Conservation (phyloP, 2,329 filamentous ascomycete genomes). For the Xylaria sp. region DNA sequence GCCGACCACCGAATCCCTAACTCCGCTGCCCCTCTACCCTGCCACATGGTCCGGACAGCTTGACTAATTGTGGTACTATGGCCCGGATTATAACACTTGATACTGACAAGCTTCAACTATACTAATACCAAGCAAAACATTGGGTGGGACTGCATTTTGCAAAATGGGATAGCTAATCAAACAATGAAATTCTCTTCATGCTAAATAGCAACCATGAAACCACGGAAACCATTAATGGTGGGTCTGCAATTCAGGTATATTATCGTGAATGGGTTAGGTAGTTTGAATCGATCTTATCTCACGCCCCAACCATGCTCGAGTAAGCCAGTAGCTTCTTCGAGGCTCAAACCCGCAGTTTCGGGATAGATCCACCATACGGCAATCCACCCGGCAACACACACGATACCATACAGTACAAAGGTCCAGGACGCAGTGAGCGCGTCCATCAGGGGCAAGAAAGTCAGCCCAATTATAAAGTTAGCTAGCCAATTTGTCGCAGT, state of each 20-base stretch:
- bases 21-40: conserved; percentile 1
- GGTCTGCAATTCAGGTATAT: background rate
- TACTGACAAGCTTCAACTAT: conserved; percentile 3
- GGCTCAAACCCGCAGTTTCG: conserved; percentile 81
- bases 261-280: background rate
- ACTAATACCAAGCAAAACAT: background rate
- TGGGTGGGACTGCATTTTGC: background rate
- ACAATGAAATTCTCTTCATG: conserved; percentile 5
- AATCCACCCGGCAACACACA: conserved; percentile 76
- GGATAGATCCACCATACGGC: conserved; percentile 81
- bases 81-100: background rate
- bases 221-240: background rate
- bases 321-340: conserved; percentile 82
- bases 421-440: conserved; percentile 76
- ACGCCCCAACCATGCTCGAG: conserved; percentile 80
- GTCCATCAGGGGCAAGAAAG: conserved; percentile 78
- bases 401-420: conserved; percentile 79
- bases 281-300: conserved; percentile 48
- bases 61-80: background rate
- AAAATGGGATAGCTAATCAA: background rate
- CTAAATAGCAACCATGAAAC: conserved; percentile 1
- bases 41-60: background rate
- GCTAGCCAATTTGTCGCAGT: conserved; percentile 88
- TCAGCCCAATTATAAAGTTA: conserved; percentile 87
- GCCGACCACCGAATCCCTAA: conserved; percentile 23